A percentile compares a stretch with the other conserved stretches of the same genome.
phyloP scores from a whole-genome alignment of 2,329 filamentous ascomycete genomes.

The Pseudohalonectria lignicola region DNA sequence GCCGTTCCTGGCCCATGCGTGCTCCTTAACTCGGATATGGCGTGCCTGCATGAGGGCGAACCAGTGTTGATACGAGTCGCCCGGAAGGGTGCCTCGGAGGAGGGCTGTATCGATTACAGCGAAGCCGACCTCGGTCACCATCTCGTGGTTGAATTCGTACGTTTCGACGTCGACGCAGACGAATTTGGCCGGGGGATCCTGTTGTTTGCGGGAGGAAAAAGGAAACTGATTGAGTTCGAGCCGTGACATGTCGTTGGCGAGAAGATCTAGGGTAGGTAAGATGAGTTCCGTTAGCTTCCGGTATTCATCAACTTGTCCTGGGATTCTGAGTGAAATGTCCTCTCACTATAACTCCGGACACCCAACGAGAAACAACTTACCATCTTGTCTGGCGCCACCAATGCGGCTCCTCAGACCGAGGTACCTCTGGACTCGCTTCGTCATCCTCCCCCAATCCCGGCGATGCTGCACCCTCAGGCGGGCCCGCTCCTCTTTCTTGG shows the following conservation, averaged over 20 bases:
- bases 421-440: slow-evolving; percentile 57
- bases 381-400: neutral
- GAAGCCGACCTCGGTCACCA: slow-evolving; percentile 79
- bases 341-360: neutral
- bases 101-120: slow-evolving; percentile 63
- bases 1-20: slow-evolving; percentile 53
- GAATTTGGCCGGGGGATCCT: slow-evolving; percentile 53
- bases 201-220: slow-evolving; percentile 30
- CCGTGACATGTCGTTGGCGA: neutral
- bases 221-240: slow-evolving; percentile 35
- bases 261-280: too few species aligned
- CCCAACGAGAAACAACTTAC: neutral
- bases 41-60: slow-evolving; percentile 51
- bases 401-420: slow-evolving; percentile 43
- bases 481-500: slow-evolving; percentile 23
- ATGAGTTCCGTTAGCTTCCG: too few species aligned
- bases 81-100: slow-evolving; percentile 44
- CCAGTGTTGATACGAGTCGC: slow-evolving; percentile 55
- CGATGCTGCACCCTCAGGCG: slow-evolving; percentile 31
- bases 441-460: slow-evolving; percentile 38
- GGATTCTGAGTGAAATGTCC: neutral
- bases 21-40: slow-evolving; percentile 69
- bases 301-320: neutral
- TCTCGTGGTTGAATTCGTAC: slow-evolving; percentile 53
- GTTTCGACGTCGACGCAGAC: slow-evolving; percentile 76